Evolutionary conservation across 1,139 yeast species (phyloP).

Genomic region (Yamadazyma triangularis): DNA sequence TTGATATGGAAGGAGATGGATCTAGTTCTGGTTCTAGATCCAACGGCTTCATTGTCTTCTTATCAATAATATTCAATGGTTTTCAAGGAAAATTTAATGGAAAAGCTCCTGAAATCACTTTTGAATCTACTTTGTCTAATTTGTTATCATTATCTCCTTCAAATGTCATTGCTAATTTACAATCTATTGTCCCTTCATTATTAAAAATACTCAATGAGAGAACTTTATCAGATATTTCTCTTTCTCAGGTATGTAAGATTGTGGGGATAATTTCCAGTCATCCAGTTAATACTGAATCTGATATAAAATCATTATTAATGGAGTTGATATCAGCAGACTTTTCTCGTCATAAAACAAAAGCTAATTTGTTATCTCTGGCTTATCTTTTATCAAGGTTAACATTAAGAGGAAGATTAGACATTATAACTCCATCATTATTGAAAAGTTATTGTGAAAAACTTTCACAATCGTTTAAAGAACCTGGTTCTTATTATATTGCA

Average conservation of each 20-base stretch:
- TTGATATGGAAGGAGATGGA: conserved; percentile 13
- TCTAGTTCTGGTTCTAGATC: conserved; percentile 1
- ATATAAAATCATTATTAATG: conserved; percentile 8
- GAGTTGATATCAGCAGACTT: conserved; percentile 10
- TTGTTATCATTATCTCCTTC: conserved; percentile 35
- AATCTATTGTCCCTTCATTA: conserved; percentile 15
- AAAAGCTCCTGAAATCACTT: conserved; percentile 13
- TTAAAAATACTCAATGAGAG: conserved; percentile 20
- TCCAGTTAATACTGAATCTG: conserved; percentile 15
- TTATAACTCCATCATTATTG: conserved; percentile 14
- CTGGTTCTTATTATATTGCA: conserved; percentile 23
- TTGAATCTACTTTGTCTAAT: conserved; percentile 26
- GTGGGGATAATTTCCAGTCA: conserved; percentile 58
- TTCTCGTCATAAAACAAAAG: conserved; percentile 16
- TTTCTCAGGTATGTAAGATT: conserved; percentile 38
- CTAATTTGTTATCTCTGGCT: conserved; percentile 36
- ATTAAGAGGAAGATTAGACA: conserved; percentile 29
- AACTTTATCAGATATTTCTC: conserved; percentile 28
- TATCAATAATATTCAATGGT: conserved; percentile 24
- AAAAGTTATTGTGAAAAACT: conserved; percentile 14
- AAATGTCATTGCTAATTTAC: conserved; percentile 20
- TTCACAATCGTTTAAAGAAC: conserved; percentile 15
- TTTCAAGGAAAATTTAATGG: conserved; percentile 21
- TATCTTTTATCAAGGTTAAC: conserved; percentile 50
- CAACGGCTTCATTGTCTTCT: conserved; percentile 14